Base-by-base conservation (phyloP, 2,329 filamentous ascomycete species). In the Ilyonectria mors-panacis region DNA sequence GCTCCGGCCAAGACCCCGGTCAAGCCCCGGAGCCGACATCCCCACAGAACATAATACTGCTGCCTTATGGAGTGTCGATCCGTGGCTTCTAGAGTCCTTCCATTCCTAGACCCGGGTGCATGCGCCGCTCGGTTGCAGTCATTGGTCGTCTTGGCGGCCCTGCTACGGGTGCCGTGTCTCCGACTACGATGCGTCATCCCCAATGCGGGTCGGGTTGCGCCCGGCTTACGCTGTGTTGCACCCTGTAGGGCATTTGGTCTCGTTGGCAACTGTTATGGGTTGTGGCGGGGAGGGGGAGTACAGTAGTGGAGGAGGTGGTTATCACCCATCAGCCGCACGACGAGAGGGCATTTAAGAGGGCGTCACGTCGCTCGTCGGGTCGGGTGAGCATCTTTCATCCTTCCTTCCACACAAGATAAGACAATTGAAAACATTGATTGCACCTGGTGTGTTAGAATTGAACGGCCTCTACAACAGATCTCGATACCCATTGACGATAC, bases 1-100 rank as follows among this genome's bases (percentile, higher is more conserved):
- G 66, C 63, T 63, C 59, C 51, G 55, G 66, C 48, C 50, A 64
- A 55, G 44, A 54, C 57, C 45, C 59, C 47, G 59, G 67, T 54
- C 63, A 58, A 71, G 59, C 62, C 57, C 69, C 72, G 72, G 70
- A 59, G 60, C 63, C 70, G 70, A 72, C 39, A 53, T 56, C 73
- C 55, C 70, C 68, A 67, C 66, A 68, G 23, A 19, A 30, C n/a
- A n/a, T 33, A 68, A 69, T 66, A 55, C 68, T 51, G 56, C 28
- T 66, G 63, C 63, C 58, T 65, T 55, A 42, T 42, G 57, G 45
- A 35, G 48, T 53, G 50, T 65, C 42, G 39, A 59, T 59, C 45
- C 21, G 15, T 33, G 59, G 56, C 63, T 65, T 65, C 63, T 60
- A 60, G 63, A 65, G 63, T 37, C 30, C 39, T 65, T 65, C 63